A percentile compares a stretch with the other conserved stretches of the same genome.
Evolutionary conservation across 805 yeast species (phyloP).

Genomic region (Teunomyces aglyptinius): DNA sequence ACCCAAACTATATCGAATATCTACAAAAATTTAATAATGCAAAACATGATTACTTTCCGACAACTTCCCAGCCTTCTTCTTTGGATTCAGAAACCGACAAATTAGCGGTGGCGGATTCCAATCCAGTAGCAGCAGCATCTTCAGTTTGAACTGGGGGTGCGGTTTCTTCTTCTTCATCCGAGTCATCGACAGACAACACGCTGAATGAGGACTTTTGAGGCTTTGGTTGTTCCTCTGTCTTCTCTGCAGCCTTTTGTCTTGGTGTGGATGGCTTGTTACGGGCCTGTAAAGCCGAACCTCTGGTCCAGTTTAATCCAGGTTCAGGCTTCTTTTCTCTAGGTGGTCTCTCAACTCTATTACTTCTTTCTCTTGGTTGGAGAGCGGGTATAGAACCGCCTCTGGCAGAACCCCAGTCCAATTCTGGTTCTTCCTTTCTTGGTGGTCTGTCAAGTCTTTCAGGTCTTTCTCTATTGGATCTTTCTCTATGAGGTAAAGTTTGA

Average conservation of each 20-base stretch:
- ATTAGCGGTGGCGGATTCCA: slow-evolving; percentile 38
- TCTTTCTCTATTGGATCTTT: slow-evolving; percentile 18
- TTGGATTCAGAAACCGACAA: slow-evolving; percentile 33
- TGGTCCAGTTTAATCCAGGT: slow-evolving; percentile 36
- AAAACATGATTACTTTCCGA: slow-evolving; percentile 30
- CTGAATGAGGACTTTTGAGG: slow-evolving; percentile 47
- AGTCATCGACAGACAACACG: slow-evolving; percentile 53
- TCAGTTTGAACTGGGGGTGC: slow-evolving; percentile 9
- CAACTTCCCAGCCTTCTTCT: slow-evolving; percentile 47
- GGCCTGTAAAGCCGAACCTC: slow-evolving; percentile 33
- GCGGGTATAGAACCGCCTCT: slow-evolving; percentile 28
- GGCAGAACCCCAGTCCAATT: slow-evolving; percentile 59
- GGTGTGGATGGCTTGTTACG: slow-evolving; percentile 7
- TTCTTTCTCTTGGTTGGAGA: slow-evolving; percentile 39
- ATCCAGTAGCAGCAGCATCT: slow-evolving; percentile 19
- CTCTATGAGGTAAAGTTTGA: slow-evolving; percentile 35
- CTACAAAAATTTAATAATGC: background rate
- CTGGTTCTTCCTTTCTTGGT: slow-evolving; percentile 49
- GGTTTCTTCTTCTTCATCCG: slow-evolving; percentile 25
- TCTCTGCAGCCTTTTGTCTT: slow-evolving; percentile 14
- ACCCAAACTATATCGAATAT: slow-evolving; percentile 6
- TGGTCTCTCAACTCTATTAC: slow-evolving; percentile 25
- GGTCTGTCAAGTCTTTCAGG: slow-evolving; percentile 15
- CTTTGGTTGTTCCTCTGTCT: slow-evolving; percentile 25
- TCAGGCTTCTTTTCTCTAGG: slow-evolving; percentile 23